These are phyloP conservation scores for cucumber (Cucumis sativus) DNA, from an alignment of 306 rosid genomes.

Conservation along the genomic window DNA sequence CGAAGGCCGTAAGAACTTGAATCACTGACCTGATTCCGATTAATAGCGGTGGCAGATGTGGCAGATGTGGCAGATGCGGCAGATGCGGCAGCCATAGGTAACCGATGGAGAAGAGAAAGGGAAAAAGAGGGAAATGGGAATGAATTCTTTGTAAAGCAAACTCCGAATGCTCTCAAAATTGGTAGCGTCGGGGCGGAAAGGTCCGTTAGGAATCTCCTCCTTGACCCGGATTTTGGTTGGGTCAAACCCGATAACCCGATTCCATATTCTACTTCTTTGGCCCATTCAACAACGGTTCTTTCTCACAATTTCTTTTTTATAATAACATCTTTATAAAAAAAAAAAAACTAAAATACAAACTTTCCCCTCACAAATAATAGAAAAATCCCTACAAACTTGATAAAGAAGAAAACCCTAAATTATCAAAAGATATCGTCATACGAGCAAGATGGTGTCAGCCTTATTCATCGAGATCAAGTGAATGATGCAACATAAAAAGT, in stretches of 20 bases:
- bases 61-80: constrained; percentile 27
- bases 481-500: no score
- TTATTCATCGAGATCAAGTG: no score
- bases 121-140: neutral
- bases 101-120: neutral
- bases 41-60: constrained; percentile 70
- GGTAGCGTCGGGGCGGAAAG: neutral
- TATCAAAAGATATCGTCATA: no score
- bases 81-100: constrained; percentile 79
- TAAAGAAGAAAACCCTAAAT: no score
- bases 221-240: neutral
- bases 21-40: constrained; percentile 60
- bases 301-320: no score
- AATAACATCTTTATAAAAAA: no score
- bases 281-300: neutral
- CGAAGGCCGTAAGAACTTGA: constrained; percentile 9
- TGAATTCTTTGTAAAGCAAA: neutral
- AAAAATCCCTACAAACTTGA: no score
- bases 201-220: neutral
- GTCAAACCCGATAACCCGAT: neutral
- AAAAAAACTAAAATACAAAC: no score
- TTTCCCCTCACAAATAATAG: no score
- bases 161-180: neutral
- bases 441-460: no score
- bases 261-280: neutral